Evolutionary conservation across 371 early-diverging fungal species (phyloP).

Genomic region (Quaeritorhiza haematococci): DNA sequence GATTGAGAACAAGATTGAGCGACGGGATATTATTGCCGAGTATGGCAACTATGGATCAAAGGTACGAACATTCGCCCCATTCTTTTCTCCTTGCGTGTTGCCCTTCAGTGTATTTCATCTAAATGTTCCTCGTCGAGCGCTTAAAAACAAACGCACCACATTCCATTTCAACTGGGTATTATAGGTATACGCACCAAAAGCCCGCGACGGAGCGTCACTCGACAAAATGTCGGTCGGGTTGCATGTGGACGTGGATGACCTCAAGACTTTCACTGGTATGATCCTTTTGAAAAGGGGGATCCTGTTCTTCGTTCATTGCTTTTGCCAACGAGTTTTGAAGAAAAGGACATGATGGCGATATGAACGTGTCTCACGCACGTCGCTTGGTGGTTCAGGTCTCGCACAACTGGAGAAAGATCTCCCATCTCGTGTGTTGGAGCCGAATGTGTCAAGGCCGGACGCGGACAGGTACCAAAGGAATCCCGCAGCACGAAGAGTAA

Average conservation of each 20-base stretch:
- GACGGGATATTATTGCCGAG: slow-evolving; percentile 48
- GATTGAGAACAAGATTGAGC: slow-evolving; percentile 33
- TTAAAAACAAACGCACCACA: slow-evolving; percentile 4
- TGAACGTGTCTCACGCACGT: too few relatives aligned
- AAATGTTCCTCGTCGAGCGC: too few relatives aligned
- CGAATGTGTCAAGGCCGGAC: slow-evolving; percentile 22
- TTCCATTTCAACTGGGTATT: background rate
- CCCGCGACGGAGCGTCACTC: slow-evolving; percentile 39
- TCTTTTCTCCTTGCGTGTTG: too few relatives aligned
- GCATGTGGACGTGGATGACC: slow-evolving; percentile 25
- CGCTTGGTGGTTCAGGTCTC: slow-evolving; percentile 23
- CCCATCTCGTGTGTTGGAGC: slow-evolving; percentile 17
- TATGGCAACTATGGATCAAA: slow-evolving; percentile 41
- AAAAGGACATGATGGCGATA: too few relatives aligned
- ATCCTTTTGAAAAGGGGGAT: too few relatives aligned
- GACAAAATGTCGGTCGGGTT: slow-evolving; percentile 29
- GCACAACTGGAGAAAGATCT: slow-evolving; percentile 28
- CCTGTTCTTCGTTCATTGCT: too few relatives aligned
- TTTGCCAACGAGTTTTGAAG: too few relatives aligned
- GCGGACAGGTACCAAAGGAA: slow-evolving; percentile 7
- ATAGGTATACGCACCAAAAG: slow-evolving; percentile 46
- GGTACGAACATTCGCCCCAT: background rate
- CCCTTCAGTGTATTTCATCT: too few relatives aligned
- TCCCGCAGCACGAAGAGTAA: slow-evolving; percentile 25
- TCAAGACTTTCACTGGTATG: too few relatives aligned